Base-by-base conservation (phyloP, 129 eudicot species). In the Erigeron canadensis region DNA sequence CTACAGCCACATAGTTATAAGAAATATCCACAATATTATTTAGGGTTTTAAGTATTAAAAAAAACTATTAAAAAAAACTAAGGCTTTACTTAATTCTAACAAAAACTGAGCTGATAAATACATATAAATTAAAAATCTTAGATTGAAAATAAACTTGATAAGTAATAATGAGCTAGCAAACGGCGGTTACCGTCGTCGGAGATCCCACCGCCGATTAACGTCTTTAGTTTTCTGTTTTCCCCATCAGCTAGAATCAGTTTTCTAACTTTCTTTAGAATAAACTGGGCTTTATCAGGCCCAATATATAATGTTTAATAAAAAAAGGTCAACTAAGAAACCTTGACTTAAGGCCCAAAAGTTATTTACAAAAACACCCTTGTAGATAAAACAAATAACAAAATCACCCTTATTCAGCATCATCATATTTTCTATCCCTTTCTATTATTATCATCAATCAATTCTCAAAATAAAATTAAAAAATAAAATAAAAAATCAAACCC, bases 171-270 rank as follows among this genome's bases (percentile, higher is more conserved):
- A 53, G 17, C 58, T 47, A 54, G 18, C 19, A 74, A 51, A 42
- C 56, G 23, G 18, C 40, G 13, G 63, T 69, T 63, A 39, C 73
- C 71, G 74, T 39, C 67, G 62, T 60, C 67, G 23, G 57, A 66
- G 28, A 28, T n/a, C 34, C 46, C 51, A 66, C 60, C 61, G 46
- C 67, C 74, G 69, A 54, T 17, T 7, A 67, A 55, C 40, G 69
- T 59, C 62, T 12, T 58, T 50, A 46, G 74, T 61, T 28, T 28
- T 28, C 34, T 3, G 34, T 28, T 28, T 28, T 28, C 34, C 1
- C 34, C 34, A 28, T 28, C 34, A 28, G 34, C 3, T 28, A 28
- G n/a, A 28, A 28, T 28, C 34, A 3, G 34, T 28, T 28, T 28
- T 28, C 34, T n/a, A n/a, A n/a, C n/a, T n/a, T 28, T 28, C 34